Percentiles rank a stretch among this genome's conserved stretches.
Evolutionary conservation across 2,329 filamentous ascomycete species (phyloP).

Genomic region (Escovopsis sp.): DNA sequence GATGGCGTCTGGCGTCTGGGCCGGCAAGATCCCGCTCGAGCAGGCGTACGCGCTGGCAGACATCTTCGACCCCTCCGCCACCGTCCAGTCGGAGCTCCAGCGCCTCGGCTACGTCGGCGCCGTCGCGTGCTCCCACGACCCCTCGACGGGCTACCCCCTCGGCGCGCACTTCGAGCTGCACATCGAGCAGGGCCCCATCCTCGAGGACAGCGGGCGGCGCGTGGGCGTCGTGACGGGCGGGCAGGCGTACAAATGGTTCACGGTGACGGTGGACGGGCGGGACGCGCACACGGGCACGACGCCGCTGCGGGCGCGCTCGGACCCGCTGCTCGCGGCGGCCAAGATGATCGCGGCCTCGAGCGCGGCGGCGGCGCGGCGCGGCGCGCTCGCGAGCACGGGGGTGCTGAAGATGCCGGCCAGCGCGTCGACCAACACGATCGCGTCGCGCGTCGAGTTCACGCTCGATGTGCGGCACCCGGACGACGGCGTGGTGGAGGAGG

Average conservation of each 20-base stretch:
- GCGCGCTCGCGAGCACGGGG: constrained; percentile 18
- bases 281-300: constrained; percentile 19
- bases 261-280: constrained; percentile 15
- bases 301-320: constrained; percentile 18
- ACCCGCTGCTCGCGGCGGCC: constrained; percentile 19
- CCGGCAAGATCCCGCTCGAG: constrained; percentile 48
- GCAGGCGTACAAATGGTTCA: constrained; percentile 20
- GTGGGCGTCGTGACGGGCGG: constrained; percentile 20
- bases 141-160: constrained; percentile 33
- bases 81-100: constrained; percentile 36
- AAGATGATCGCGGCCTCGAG: constrained; percentile 20
- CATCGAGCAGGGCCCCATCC: constrained; percentile 56
- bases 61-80: constrained; percentile 18
- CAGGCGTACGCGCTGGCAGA: constrained; percentile 50
- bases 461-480: constrained; percentile 49
- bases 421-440: constrained; percentile 57
- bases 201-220: constrained; percentile 31
- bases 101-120: constrained; percentile 42
- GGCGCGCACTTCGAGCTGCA: constrained; percentile 72
- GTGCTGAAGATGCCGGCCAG: constrained; percentile 32
- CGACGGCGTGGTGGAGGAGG: constrained; percentile 37
- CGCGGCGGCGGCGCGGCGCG: constrained; percentile 12
- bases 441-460: constrained; percentile 49
- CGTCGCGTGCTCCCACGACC: constrained; percentile 6
- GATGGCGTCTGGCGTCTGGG: constrained; percentile 67